Base-by-base conservation (phyloP, 192 early-diverging fungal species). In the Podila horticola region DNA sequence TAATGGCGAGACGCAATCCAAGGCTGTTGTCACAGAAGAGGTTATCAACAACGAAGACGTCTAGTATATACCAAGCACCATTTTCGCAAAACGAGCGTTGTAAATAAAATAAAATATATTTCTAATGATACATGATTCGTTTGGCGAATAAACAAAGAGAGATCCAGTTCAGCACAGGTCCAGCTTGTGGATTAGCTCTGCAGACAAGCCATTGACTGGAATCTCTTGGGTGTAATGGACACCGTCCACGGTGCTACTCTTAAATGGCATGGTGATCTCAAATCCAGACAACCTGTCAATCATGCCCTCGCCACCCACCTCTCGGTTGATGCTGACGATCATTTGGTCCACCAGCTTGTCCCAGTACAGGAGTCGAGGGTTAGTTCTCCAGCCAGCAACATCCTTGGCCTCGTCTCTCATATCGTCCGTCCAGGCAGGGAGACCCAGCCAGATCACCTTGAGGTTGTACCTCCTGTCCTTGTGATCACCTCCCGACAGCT, bases 111-210 rank as follows among this genome's bases (percentile, higher is more conserved):
- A 45, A 45, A 17, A 15, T 2, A 15, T 45, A 45, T 45, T 45
- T 45, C 41, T 12, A 12, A 41, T 41, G 12, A 41, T 41, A 41
- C 38, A 41, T 12, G 0, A 10, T 41, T 11, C 12, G 41, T 1
- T 45, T 45, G 4, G 41, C 13, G 15, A 45, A 15, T 45, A 45
- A 45, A 45, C 2, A 45, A 45, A 4, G 15, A 45, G 41, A 45
- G 52, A 24, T 55, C 52, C 52, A 17, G n/a, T 11, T 55, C 52
- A 69, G 29, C 67, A 76, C 1, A 76, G 55, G 49, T 70, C 67
- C 6, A 76, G 57, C 45, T 70, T 76, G 48, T 76, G 74, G 31
- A 76, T 66, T 4, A 76, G 34, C 58, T 76, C 74, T 3, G 67
- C 68, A 8, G 74, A 58, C 15, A 66, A 20, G 24, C 62, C 31